phyloP scores from a whole-genome alignment of 192 early-diverging fungal genomes.

The Gryganskiella cystojenkinii region DNA sequence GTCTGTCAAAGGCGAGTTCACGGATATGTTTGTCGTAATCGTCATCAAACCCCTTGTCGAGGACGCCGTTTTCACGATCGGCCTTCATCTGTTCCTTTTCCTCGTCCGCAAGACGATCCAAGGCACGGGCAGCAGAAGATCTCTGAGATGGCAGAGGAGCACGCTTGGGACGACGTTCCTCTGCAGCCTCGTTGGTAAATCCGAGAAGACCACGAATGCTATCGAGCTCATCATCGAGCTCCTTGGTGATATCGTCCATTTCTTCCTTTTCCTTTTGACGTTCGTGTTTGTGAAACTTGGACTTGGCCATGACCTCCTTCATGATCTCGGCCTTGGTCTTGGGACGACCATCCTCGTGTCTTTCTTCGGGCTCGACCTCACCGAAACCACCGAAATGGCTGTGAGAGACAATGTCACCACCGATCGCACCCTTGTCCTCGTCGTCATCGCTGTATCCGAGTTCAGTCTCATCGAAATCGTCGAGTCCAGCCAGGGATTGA shows the following conservation, averaged over 20 bases:
- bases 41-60: slow-evolving; percentile 60
- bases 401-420: slow-evolving; percentile 72
- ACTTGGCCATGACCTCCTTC: slow-evolving; percentile 98
- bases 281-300: slow-evolving; percentile 95
- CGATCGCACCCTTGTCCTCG: slow-evolving; percentile 72
- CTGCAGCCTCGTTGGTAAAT: slow-evolving; percentile 35
- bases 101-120: slow-evolving; percentile 45
- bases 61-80: slow-evolving; percentile 35
- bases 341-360: slow-evolving; percentile 58
- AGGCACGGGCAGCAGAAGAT: slow-evolving; percentile 36
- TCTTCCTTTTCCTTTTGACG: slow-evolving; percentile 90
- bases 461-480: slow-evolving; percentile 83
- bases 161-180: slow-evolving; percentile 55
- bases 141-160: slow-evolving; percentile 58
- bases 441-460: slow-evolving; percentile 67
- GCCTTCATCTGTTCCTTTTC: slow-evolving; percentile 48
- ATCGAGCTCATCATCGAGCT: slow-evolving; percentile 92
- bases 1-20: slow-evolving; percentile 85
- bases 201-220: slow-evolving; percentile 78
- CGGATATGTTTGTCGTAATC: slow-evolving; percentile 88
- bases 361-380: slow-evolving; percentile 58
- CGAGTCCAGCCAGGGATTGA: slow-evolving; percentile 85
- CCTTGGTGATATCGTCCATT: slow-evolving; percentile 80
- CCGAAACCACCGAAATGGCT: slow-evolving; percentile 94
- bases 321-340: slow-evolving; percentile 96